phyloP scores from a whole-genome alignment of 148 eudicot genomes.

The Heliamphora exappendiculata region DNA sequence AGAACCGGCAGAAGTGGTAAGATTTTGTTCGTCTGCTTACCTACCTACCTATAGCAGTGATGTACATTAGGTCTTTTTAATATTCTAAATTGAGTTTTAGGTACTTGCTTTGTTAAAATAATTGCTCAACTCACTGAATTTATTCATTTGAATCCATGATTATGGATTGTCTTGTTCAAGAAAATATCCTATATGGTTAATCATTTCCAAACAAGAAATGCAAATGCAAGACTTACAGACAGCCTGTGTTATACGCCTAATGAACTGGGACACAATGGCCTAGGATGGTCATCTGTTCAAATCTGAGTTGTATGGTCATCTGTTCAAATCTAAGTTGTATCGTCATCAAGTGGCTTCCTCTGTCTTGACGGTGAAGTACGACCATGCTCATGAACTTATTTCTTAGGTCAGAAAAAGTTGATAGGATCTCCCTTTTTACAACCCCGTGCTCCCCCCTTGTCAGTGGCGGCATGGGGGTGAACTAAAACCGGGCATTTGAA shows the following conservation, averaged over 20 bases:
- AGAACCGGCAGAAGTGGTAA: constrained; percentile 92
- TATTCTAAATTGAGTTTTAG: not conserved
- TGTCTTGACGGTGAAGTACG: no score
- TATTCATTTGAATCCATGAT: not conserved
- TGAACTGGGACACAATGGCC: no score
- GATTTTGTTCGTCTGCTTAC: constrained; percentile 15
- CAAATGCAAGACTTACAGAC: not conserved
- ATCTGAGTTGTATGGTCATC: no score
- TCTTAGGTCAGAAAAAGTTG: no score
- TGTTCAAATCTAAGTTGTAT: no score
- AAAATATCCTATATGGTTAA: not conserved
- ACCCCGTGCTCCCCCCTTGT: no score
- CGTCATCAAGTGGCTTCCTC: no score
- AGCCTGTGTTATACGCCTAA: no score
- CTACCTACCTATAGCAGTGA: not conserved
- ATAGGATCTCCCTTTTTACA: no score
- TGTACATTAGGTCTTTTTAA: not conserved
- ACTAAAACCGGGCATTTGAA: not conserved
- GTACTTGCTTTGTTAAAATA: not conserved
- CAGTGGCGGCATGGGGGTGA: no score
- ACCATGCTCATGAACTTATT: no score
- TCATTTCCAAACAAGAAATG: not conserved
- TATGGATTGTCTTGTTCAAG: not conserved
- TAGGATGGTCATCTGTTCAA: no score
- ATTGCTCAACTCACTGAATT: not conserved